Evolutionary conservation across 139 green algal genomes (phyloP).

Genomic region (Coelastrella sp.): DNA sequence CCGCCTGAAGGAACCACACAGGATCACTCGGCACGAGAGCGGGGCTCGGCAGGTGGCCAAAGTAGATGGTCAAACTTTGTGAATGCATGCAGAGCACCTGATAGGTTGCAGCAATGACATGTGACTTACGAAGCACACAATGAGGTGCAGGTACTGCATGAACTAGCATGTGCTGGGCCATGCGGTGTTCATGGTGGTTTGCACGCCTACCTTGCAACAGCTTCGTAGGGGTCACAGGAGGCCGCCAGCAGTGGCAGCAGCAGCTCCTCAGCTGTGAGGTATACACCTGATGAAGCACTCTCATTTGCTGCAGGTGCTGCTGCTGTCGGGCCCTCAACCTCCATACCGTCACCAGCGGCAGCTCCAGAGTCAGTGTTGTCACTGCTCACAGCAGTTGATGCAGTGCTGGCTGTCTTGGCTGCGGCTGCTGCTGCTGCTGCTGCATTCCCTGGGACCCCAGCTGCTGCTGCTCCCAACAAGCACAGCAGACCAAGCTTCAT

Average conservation of each 20-base stretch:
- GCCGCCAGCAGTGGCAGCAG: slow-evolving; percentile 77
- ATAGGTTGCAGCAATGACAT: no score
- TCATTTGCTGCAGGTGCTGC: background rate
- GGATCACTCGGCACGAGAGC: no score
- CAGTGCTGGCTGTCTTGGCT: slow-evolving; percentile 1
- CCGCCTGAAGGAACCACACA: no score
- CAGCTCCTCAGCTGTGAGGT: slow-evolving; percentile 55
- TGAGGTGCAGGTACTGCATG: no score
- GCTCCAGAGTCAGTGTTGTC: background rate
- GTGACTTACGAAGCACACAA: no score
- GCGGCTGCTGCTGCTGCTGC: slow-evolving; percentile 12
- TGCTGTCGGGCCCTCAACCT: background rate
- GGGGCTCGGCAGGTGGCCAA: no score
- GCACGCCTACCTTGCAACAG: slow-evolving; percentile 63
- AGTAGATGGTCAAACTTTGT: no score
- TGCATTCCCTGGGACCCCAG: slow-evolving; percentile 36
- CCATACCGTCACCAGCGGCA: slow-evolving; percentile 6
- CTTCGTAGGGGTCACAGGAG: slow-evolving; percentile 71
- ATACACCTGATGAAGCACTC: background rate
- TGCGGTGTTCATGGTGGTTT: no score
- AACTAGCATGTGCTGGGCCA: no score
- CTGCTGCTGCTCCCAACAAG: slow-evolving; percentile 68
- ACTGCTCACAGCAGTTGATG: slow-evolving; percentile 55
- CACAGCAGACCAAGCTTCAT: slow-evolving; percentile 86
- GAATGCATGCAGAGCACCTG: no score